These are phyloP conservation scores for Arthroderma uncinatum DNA, from an alignment of 2,329 filamentous ascomycete genomes.

Conservation along the genomic window DNA sequence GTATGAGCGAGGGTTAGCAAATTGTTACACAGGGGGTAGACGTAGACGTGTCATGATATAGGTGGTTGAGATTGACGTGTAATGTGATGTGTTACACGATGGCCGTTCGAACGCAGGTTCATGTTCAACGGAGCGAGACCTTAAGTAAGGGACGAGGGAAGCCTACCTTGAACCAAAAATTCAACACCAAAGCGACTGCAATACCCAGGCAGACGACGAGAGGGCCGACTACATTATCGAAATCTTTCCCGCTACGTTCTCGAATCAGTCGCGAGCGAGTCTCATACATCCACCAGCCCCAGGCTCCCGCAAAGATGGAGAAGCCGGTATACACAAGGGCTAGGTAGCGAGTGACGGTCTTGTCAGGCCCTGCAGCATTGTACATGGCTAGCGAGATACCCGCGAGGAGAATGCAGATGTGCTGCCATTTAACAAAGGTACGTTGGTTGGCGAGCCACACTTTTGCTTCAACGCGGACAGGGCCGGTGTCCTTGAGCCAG, in stretches of 20 bases:
- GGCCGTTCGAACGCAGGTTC: neutral
- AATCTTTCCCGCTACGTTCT: slow-evolving; percentile 78
- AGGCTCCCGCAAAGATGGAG: slow-evolving; percentile 69
- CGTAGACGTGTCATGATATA: neutral
- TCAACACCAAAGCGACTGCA: slow-evolving; percentile 66
- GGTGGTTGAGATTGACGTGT: neutral
- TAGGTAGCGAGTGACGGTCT: slow-evolving; percentile 63
- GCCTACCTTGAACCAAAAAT: slow-evolving; percentile 67
- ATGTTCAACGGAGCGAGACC: neutral
- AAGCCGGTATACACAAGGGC: slow-evolving; percentile 75
- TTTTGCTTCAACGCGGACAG: slow-evolving; percentile 88
- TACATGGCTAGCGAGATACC: slow-evolving; percentile 74
- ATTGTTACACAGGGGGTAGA: neutral
- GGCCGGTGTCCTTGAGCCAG: slow-evolving; percentile 91
- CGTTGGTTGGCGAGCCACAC: slow-evolving; percentile 98
- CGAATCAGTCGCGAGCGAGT: slow-evolving; percentile 67
- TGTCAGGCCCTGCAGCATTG: slow-evolving; percentile 67
- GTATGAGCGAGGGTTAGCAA: neutral
- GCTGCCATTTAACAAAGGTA: slow-evolving; percentile 98
- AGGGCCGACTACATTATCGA: slow-evolving; percentile 80
- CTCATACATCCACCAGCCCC: slow-evolving; percentile 80
- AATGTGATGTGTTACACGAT: neutral
- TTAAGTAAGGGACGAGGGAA: neutral
- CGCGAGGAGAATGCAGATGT: slow-evolving; percentile 79
- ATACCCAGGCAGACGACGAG: slow-evolving; percentile 71